phyloP scores from a whole-genome alignment of 1,284 basidiomycete species.

The Trametes pubescens region DNA sequence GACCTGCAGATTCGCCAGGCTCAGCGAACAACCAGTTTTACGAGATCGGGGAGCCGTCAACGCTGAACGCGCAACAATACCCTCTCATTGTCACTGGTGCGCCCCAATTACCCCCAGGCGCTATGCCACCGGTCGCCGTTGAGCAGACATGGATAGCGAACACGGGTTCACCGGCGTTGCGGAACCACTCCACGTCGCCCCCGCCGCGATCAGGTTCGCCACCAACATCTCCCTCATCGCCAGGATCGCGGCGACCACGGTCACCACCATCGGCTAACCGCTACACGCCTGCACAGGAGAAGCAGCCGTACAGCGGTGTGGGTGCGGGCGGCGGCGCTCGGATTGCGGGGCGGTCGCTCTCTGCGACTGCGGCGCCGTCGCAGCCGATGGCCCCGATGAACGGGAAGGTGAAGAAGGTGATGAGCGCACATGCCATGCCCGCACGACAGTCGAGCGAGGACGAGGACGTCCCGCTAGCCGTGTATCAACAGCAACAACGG shows the following conservation, averaged over 20 bases:
- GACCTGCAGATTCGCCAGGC: slow-evolving; percentile 32
- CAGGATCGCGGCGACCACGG: slow-evolving; percentile 43
- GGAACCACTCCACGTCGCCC: slow-evolving; percentile 42
- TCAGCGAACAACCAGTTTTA: slow-evolving; percentile 43
- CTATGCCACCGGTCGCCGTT: slow-evolving; percentile 59
- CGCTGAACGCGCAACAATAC: slow-evolving; percentile 44
- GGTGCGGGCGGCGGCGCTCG: slow-evolving; percentile 35
- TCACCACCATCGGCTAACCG: slow-evolving; percentile 51
- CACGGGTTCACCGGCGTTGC: slow-evolving; percentile 20
- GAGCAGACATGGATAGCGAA: slow-evolving; percentile 44
- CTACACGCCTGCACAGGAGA: slow-evolving; percentile 46
- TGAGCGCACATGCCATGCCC: slow-evolving; percentile 67
- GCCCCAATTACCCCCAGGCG: slow-evolving; percentile 62
- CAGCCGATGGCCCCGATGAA: slow-evolving; percentile 52
- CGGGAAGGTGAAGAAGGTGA: slow-evolving; percentile 67
- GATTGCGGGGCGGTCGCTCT: slow-evolving; percentile 66
- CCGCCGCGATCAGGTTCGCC: slow-evolving; percentile 48
- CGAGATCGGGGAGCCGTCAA: slow-evolving; percentile 42
- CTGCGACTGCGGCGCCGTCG: slow-evolving; percentile 63
- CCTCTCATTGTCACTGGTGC: slow-evolving; percentile 31
- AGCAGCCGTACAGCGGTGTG: slow-evolving; percentile 43
- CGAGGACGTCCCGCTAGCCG: slow-evolving; percentile 78
- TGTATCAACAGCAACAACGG: slow-evolving; percentile 80
- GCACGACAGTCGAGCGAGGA: slow-evolving; percentile 61
- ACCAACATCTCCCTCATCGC: slow-evolving; percentile 30